Base-by-base conservation (phyloP, 805 yeast genomes). In the Cyberlindnera suaveolens region DNA sequence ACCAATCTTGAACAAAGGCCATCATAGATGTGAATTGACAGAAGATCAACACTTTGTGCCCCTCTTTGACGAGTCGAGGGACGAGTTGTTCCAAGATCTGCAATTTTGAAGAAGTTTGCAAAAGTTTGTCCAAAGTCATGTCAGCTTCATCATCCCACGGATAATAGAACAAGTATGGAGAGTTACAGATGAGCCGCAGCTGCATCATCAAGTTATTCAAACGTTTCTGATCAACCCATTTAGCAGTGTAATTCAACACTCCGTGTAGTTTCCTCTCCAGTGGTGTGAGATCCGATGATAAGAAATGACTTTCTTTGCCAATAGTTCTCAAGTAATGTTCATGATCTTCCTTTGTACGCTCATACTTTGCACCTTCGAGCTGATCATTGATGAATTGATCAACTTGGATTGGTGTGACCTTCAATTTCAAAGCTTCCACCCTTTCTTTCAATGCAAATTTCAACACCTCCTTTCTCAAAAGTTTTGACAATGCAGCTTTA, bases 21-120 rank as follows among this genome's bases (percentile, higher is more conserved):
- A 93, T 68, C 78, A 85, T 81, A 30, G 69, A 72, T 2, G 93
- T 79, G 61, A 93, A 91, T 60, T 93, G 99, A 1, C 95, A 78
- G 60, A 93, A 93, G 1, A 93, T 77, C 36, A 93, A 68, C 0
- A 87, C 74, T 56, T 85, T 86, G 61, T 87, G 96, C 6, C 69
- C 68, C 1, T 64, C 50, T 4, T 55, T 40, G 1, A 80, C 47
- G 23, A 91, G 63, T 23, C 62, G 62, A 0, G 76, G 69, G 2
- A 84, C 63, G 23, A 93, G 62, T 51, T 82, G 82, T 46, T 84
- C 77, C 37, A 90, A 64, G 1, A 85, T 63, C 50, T 78, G 81
- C 54, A 93, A 61, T 56, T 91, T 91, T 1, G 90, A 82, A 0
- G 96, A 84, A 29, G 77, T 70, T 32, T 66, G 57, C n/a, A 79